Evolutionary conservation across 345 rosid genomes (phyloP).

Genomic region (Draba incana): DNA sequence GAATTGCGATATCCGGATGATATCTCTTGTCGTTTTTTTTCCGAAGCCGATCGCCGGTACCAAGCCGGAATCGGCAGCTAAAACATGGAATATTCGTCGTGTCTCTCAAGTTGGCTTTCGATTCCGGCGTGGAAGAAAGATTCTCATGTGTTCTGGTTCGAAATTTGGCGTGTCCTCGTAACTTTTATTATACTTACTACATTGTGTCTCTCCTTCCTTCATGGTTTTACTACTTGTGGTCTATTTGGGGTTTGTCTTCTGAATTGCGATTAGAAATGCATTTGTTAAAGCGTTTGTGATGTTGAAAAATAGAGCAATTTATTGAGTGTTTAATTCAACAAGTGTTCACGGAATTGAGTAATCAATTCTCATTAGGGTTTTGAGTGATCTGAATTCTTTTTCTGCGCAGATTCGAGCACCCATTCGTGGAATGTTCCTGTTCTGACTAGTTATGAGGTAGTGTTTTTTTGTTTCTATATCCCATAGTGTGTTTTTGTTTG

Average conservation of each 20-base stretch:
- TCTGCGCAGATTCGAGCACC: slow-evolving; percentile 46
- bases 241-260: neutral
- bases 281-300: neutral
- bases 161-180: neutral
- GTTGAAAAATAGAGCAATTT: neutral
- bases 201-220: neutral
- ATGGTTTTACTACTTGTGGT: neutral
- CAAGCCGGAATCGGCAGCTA: slow-evolving; percentile 7
- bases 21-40: slow-evolving; percentile 35
- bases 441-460: slow-evolving; percentile 63
- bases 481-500: neutral
- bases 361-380: neutral
- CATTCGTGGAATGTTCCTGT: slow-evolving; percentile 57
- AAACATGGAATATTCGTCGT: neutral
- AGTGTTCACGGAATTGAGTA: neutral
- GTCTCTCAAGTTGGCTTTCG: neutral
- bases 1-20: slow-evolving; percentile 42
- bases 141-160: slow-evolving; percentile 33
- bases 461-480: slow-evolving; percentile 23
- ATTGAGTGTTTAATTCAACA: neutral
- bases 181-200: neutral
- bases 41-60: slow-evolving; percentile 24
- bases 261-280: neutral
- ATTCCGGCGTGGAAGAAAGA: slow-evolving; percentile 18
- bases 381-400: neutral